These are phyloP conservation scores for Yamadazyma taylorii DNA, from an alignment of 1,139 yeast genomes.

Conservation along the genomic window DNA sequence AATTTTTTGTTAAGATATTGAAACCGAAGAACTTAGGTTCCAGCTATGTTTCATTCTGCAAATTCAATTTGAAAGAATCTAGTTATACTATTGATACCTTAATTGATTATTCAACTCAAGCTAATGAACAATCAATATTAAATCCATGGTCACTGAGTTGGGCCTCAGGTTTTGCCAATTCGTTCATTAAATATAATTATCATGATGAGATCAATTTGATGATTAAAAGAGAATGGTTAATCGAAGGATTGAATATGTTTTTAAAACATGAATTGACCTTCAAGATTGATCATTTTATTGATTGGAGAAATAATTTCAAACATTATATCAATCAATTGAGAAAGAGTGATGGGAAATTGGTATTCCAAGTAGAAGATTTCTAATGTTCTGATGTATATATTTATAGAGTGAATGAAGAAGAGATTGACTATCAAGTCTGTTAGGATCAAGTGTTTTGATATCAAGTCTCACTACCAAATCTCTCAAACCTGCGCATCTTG, in stretches of 20 bases:
- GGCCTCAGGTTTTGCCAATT: constrained; percentile 32
- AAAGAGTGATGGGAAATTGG: constrained; percentile 34
- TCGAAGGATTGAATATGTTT: constrained; percentile 32
- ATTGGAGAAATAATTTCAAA: constrained; percentile 42
- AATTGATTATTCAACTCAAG: constrained; percentile 22
- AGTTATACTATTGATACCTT: constrained; percentile 35
- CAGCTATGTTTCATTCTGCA: constrained; percentile 39
- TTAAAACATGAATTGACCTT: constrained; percentile 30
- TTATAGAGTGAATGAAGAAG: no score
- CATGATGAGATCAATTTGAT: constrained; percentile 33
- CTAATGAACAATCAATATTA: constrained; percentile 17
- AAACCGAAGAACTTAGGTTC: constrained; percentile 39
- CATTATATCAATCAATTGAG: constrained; percentile 25
- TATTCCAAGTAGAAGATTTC: constrained; percentile 41
- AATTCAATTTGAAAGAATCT: constrained; percentile 31
- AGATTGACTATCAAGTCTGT: no score
- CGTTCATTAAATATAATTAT: constrained; percentile 36
- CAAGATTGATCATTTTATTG: constrained; percentile 30
- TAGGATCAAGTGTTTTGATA: no score
- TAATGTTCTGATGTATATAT: constrained; percentile 12
- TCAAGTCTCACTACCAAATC: no score
- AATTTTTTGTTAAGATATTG: constrained; percentile 35
- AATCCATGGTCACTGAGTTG: constrained; percentile 40
- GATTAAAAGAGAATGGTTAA: constrained; percentile 31
- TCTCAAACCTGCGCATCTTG: no score